Evolutionary conservation across 176 grass and related monocot species (phyloP), one percentile per base, ranked within the genome.

Genomic region (Ampelocalamus luodianensis): DNA sequence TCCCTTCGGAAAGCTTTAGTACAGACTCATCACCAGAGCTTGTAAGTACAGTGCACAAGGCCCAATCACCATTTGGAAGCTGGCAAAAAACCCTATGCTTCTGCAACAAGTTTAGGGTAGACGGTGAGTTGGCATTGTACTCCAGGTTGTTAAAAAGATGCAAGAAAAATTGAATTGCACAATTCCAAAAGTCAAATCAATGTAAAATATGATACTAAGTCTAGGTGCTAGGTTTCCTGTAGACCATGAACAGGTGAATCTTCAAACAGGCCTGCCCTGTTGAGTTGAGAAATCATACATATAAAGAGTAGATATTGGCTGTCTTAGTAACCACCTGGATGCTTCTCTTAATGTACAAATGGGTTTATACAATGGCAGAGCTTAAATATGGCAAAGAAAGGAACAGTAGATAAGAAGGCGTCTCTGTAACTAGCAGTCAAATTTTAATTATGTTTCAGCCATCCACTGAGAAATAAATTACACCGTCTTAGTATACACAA

Each of bases 41-140:
- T 37, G 96, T 91, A 80, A 96, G 34, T 77, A 99, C 87, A 74
- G 85, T 94, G 55, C 91, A 94, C 69, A 99, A 85, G 68, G 88
- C 86, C 96, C 96, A 99, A 61, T 92, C 78, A 65, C 96, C 86
- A 88, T 91, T 96, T 54, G 81, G 80, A 88, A 90, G 91, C 82
- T 88, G 86, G 65, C 89, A 96, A 83, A 94, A 99, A 79, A 92
- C 93, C 77, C 92, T 92, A 75, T 87, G 83, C 51, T 91, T 96
- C 96, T 99, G 93, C 77, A 91, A 79, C 27, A 90, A 79, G 24
- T 51, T 85, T 81, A 23, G 80, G 36, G 69, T 77, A 60, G 40
- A 79, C 65, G 37, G 58, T 78, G 45, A 89, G 59, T 76, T 76
- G 40, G 63, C 11, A 60, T 44, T 78, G 20, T 74, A 83, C 40